Base-by-base conservation (phyloP, 305 asterid genomes). In the Fraxinus nigra region DNA sequence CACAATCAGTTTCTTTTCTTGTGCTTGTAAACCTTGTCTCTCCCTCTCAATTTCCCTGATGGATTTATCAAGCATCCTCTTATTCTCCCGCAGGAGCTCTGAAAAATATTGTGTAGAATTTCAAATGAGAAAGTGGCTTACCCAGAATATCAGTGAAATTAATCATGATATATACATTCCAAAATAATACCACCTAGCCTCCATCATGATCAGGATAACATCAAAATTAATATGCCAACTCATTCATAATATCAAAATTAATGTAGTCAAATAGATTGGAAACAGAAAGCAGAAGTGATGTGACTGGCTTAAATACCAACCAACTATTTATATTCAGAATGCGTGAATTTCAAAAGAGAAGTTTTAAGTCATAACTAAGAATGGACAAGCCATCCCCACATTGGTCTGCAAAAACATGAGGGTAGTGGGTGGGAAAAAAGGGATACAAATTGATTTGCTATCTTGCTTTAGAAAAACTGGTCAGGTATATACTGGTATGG, bases 51-150 rank as follows among this genome's bases (percentile, higher is more conserved):
- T 93, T 82, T 97, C 98, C 63, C 98, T 90, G 81, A 94, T 97
- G 4, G 98, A 97, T 78, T 93, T 95, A 92, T 97, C 99, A 75
- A 97, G 97, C 99, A 94, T 97, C 83, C 98, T 90, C 86, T 97
- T 97, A 83, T 97, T 97, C 82, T 97, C 99, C 88, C 98, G 95
- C 95, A 97, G 88, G 77, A 97, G 95, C 88, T 97, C 99, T 97
- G 67, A 54, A 81, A 72, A 18, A 61, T 51, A 24, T 59, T 14
- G 63, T 26, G 69, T 28, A 40, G 26, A 72, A 20, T 77, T 16
- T 78, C 84, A 81, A 69, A 83, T 67, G 80, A 32, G 73, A 72
- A 81, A 80, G 72, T 6, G 37, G 74, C 20, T 26, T 65, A 26
- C n/a, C 30, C 35, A 65, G 33, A 26, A 26, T 28, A 26, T 18